These are phyloP conservation scores for Ceratocystis papillata DNA, from an alignment of 2,329 filamentous ascomycete genomes.

Conservation along the genomic window DNA sequence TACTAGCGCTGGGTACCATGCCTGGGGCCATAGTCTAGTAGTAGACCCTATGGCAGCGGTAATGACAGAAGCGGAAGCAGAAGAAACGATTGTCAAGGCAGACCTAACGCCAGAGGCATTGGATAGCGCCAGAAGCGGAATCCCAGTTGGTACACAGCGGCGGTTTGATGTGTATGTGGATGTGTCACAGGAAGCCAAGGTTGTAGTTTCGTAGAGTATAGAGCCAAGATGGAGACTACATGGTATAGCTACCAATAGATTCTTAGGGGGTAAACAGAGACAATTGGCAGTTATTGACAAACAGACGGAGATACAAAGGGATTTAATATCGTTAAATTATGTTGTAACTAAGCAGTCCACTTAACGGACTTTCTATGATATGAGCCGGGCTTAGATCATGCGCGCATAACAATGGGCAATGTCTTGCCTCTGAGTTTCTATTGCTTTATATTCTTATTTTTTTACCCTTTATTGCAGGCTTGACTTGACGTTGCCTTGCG, in stretches of 20 bases:
- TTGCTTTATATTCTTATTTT: slow-evolving; percentile 12
- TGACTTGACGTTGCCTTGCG: not conserved
- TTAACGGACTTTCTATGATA: slow-evolving; percentile 5
- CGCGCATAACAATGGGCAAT: slow-evolving; percentile 6
- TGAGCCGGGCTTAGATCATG: not conserved
- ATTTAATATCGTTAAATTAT: slow-evolving; percentile 13
- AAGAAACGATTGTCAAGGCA: slow-evolving; percentile 63
- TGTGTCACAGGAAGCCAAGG: slow-evolving; percentile 36
- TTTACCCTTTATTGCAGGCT: not conserved
- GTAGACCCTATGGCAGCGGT: slow-evolving; percentile 79
- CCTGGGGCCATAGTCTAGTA: slow-evolving; percentile 84
- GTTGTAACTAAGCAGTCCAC: not conserved
- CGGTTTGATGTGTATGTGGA: slow-evolving; percentile 94
- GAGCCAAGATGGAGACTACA: not conserved
- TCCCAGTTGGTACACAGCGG: slow-evolving; percentile 74
- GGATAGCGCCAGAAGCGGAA: slow-evolving; percentile 64
- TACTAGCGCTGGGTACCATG: slow-evolving; percentile 65
- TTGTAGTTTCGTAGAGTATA: slow-evolving; percentile 16
- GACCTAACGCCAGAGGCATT: slow-evolving; percentile 60
- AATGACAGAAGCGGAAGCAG: slow-evolving; percentile 66
- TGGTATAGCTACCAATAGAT: not conserved
- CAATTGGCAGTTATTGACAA: not conserved
- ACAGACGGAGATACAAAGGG: not conserved
- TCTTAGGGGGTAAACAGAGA: not conserved
- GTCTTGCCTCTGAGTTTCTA: not conserved